These are phyloP conservation scores for Calonectria honghensis DNA, from an alignment of 2,329 filamentous ascomycete genomes.

Conservation along the genomic window DNA sequence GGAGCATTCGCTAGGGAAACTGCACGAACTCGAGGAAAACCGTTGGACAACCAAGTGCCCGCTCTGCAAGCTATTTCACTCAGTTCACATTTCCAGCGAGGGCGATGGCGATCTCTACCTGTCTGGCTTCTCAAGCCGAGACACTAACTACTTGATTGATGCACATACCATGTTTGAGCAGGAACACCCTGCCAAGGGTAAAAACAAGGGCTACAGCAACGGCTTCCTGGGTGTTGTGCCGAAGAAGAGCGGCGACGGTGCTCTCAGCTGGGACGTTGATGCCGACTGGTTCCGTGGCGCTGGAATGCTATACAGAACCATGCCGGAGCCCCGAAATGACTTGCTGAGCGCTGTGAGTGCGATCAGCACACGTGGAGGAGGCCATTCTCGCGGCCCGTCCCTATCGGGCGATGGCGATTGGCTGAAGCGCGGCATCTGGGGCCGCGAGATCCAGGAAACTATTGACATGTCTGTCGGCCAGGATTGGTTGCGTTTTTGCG, in stretches of 20 bases:
- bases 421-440: slow-evolving; percentile 60
- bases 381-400: slow-evolving; percentile 47
- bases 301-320: slow-evolving; percentile 59
- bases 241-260: slow-evolving; percentile 55
- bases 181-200: slow-evolving; percentile 55
- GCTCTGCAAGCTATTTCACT: slow-evolving; percentile 60
- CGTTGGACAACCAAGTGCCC: slow-evolving; percentile 59
- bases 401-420: slow-evolving; percentile 50
- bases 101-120: slow-evolving; percentile 57
- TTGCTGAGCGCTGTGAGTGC: slow-evolving; percentile 50
- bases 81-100: slow-evolving; percentile 58
- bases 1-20: slow-evolving; percentile 55
- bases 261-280: slow-evolving; percentile 57
- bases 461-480: slow-evolving; percentile 57
- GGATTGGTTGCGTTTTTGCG: slow-evolving; percentile 60
- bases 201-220: slow-evolving; percentile 55
- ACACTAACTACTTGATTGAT: slow-evolving; percentile 60
- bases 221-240: slow-evolving; percentile 59
- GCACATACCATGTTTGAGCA: slow-evolving; percentile 57
- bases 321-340: slow-evolving; percentile 54
- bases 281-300: slow-evolving; percentile 58
- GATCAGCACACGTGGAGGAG: slow-evolving; percentile 41
- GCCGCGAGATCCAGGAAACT: slow-evolving; percentile 55
- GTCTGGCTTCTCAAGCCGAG: slow-evolving; percentile 59
- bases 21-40: slow-evolving; percentile 58